These are phyloP conservation scores for Alternaria ventricosa DNA, from an alignment of 2,329 filamentous ascomycete species.

Conservation along the genomic window DNA sequence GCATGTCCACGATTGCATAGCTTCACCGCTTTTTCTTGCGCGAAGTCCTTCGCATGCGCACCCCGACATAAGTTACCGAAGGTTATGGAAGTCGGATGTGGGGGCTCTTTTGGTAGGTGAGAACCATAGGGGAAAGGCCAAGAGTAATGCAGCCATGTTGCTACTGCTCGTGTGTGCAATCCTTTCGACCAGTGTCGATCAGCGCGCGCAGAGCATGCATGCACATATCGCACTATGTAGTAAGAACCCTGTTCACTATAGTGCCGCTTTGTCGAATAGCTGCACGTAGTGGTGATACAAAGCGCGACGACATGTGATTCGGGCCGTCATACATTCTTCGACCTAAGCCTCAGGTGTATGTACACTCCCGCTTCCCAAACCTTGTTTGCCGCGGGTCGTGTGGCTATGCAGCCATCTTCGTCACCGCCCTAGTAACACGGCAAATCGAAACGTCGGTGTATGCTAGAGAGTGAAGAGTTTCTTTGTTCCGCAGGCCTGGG, in stretches of 20 bases:
- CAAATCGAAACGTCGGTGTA: not conserved
- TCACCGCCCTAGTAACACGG: not conserved
- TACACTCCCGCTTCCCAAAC: not conserved
- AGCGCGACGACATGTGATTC: not conserved
- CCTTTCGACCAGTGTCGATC: not conserved
- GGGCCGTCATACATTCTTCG: not conserved
- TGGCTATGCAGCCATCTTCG: not conserved
- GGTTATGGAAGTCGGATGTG: not conserved
- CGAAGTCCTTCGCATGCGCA: not conserved
- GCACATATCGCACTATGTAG: not conserved
- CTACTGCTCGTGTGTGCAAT: not conserved
- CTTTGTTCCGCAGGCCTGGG: conserved; percentile 4
- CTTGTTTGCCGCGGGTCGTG: not conserved
- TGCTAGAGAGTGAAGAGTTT: not conserved
- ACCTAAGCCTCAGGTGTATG: not conserved
- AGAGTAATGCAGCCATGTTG: not conserved
- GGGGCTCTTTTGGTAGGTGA: not conserved
- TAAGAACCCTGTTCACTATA: not conserved
- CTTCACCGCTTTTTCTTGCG: not conserved
- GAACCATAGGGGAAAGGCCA: not conserved
- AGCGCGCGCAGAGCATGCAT: not conserved
- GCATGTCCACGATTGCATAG: not conserved
- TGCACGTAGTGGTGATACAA: not conserved
- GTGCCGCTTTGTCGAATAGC: not conserved
- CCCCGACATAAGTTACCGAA: not conserved